Evolutionary conservation across 208 protist species (phyloP).

Genomic region (Trypanosoma scelopori): DNA sequence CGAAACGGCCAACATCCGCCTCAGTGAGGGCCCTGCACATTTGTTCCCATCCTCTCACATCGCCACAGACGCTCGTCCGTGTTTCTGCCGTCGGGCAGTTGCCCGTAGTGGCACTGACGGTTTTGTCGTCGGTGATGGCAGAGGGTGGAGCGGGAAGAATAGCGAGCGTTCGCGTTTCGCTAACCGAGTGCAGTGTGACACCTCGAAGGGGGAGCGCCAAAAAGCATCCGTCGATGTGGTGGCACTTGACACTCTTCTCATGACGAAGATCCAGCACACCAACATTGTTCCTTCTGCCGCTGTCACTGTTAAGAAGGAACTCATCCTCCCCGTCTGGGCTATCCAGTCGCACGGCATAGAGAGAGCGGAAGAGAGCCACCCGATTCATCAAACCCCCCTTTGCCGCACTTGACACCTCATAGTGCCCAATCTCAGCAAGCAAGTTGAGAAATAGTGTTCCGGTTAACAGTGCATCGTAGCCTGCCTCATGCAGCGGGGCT

Average conservation of each 20-base stretch:
- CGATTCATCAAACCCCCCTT: slow-evolving; percentile 41
- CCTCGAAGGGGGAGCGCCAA: slow-evolving; percentile 27
- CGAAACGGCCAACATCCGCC: slow-evolving; percentile 12
- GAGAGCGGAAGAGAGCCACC: slow-evolving; percentile 57
- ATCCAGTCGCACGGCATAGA: slow-evolving; percentile 47
- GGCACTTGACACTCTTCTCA: slow-evolving; percentile 31
- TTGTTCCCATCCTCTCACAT: too few species aligned
- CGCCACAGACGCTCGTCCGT: too few species aligned
- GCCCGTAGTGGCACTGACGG: too few species aligned
- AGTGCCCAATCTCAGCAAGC: slow-evolving; percentile 44
- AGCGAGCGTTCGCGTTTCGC: slow-evolving; percentile 43
- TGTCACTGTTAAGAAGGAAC: slow-evolving; percentile 30
- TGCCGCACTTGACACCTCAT: slow-evolving; percentile 25
- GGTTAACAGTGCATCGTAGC: slow-evolving; percentile 74
- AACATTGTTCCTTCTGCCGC: background rate
- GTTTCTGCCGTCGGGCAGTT: too few species aligned
- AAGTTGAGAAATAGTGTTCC: slow-evolving; percentile 69
- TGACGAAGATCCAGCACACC: slow-evolving; percentile 51
- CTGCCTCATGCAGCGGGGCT: slow-evolving; percentile 53
- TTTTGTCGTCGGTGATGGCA: too few species aligned
- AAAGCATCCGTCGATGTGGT: slow-evolving; percentile 51
- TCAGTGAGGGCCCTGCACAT: background rate
- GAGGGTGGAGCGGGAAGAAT: slow-evolving; percentile 37
- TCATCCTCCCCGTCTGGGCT: slow-evolving; percentile 31
- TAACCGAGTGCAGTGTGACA: slow-evolving; percentile 35